These are phyloP conservation scores for Thalassiosira mediterranea DNA, from an alignment of 352 stramenopile genomes.

Conservation along the genomic window DNA sequence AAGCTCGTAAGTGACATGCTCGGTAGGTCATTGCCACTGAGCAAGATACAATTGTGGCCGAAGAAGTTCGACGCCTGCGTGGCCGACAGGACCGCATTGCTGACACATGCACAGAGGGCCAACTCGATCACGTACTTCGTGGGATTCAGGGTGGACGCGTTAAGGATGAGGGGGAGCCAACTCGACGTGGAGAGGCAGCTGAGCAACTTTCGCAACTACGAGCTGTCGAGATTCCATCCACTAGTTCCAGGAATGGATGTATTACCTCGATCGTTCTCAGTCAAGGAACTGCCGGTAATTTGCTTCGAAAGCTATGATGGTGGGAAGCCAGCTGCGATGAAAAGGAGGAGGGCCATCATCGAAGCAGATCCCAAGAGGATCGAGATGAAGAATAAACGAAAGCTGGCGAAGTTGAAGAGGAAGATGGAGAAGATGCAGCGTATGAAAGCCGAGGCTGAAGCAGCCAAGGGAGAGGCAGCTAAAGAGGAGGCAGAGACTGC, in stretches of 20 bases:
- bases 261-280: constrained; percentile 69
- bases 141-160: constrained; percentile 74
- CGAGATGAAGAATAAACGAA: constrained; percentile 59
- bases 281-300: constrained; percentile 76
- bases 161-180: constrained; percentile 77
- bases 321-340: constrained; percentile 78
- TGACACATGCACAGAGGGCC: constrained; percentile 72
- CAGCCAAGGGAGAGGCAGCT: not conserved
- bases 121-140: constrained; percentile 83
- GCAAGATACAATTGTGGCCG: constrained; percentile 83
- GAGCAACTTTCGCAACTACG: constrained; percentile 82
- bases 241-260: constrained; percentile 80
- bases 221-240: constrained; percentile 74
- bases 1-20: constrained; percentile 79
- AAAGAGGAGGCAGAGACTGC: constrained; percentile 30
- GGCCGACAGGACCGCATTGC: constrained; percentile 66
- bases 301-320: constrained; percentile 81
- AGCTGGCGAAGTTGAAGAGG: constrained; percentile 70
- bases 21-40: constrained; percentile 69
- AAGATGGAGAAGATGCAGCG: constrained; percentile 76
- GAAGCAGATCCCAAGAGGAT: constrained; percentile 69
- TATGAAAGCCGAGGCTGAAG: constrained; percentile 53
- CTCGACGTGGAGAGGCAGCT: constrained; percentile 80
- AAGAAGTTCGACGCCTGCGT: constrained; percentile 83
- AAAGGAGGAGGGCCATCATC: constrained; percentile 64